These are phyloP conservation scores for Coemansia sp. DNA, from an alignment of 192 early-diverging fungal genomes.

Conservation along the genomic window DNA sequence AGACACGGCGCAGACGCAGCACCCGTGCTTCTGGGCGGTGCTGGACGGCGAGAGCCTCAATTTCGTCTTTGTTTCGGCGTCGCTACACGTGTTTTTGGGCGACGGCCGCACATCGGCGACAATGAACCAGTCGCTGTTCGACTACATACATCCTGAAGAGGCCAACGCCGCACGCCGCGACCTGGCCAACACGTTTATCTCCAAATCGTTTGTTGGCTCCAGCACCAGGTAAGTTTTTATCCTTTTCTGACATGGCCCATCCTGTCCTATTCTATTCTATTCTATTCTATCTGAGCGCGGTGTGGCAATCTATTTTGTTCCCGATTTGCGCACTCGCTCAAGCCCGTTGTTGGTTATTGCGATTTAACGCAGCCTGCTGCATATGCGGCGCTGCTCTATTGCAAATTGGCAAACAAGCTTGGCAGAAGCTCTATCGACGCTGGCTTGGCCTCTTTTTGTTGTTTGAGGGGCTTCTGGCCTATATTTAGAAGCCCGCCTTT, in stretches of 20 bases:
- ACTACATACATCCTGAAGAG: slow-evolving; percentile 55
- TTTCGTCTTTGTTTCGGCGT: slow-evolving; percentile 47
- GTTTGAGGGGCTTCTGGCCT: slow-evolving; percentile 4
- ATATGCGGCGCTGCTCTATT: slow-evolving; percentile 4
- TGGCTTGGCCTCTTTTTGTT: neutral
- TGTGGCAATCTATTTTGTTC: slow-evolving; percentile 4
- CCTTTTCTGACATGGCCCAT: no score
- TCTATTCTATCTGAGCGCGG: neutral
- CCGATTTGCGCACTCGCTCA: slow-evolving; percentile 1
- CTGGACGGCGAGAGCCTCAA: slow-evolving; percentile 43
- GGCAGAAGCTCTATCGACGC: neutral
- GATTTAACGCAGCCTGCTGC: slow-evolving; percentile 2
- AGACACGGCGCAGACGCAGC: neutral
- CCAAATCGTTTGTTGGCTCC: slow-evolving; percentile 43
- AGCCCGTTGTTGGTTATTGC: neutral
- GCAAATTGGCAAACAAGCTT: no score
- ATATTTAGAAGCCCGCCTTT: slow-evolving; percentile 9
- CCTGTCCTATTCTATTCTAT: no score
- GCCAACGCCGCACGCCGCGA: slow-evolving; percentile 44
- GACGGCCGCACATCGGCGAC: slow-evolving; percentile 14
- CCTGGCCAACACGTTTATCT: slow-evolving; percentile 35
- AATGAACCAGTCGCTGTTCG: slow-evolving; percentile 42
- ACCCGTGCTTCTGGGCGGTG: slow-evolving; percentile 52
- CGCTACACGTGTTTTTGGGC: slow-evolving; percentile 39
- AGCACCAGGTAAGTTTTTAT: slow-evolving; percentile 47